Percentiles rank a stretch among this genome's conserved stretches.
These are phyloP conservation scores for Cynanchum wilfordii DNA, from an alignment of 257 asterid species.

Conservation along the genomic window DNA sequence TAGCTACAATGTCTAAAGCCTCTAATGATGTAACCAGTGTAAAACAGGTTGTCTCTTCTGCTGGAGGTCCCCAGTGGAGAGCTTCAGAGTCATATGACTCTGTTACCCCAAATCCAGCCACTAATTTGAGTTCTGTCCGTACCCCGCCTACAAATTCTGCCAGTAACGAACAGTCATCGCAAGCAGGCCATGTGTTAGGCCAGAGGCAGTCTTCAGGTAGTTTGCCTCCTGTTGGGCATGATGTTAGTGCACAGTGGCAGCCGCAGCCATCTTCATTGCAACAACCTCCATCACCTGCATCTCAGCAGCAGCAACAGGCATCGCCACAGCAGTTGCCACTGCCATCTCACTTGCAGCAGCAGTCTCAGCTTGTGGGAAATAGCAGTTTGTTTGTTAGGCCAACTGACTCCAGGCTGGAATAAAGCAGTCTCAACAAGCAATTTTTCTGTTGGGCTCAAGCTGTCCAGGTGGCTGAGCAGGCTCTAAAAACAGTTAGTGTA, in stretches of 20 bases:
- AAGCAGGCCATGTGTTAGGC: slow-evolving; percentile 43
- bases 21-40: slow-evolving; percentile 35
- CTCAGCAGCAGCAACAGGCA: slow-evolving; percentile 38
- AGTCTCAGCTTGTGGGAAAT: slow-evolving; percentile 56
- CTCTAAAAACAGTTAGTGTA: slow-evolving; percentile 39
- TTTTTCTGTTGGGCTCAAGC: slow-evolving; percentile 28
- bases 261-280: slow-evolving; percentile 42
- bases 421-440: slow-evolving; percentile 27
- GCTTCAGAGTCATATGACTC: slow-evolving; percentile 49
- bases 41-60: slow-evolving; percentile 34
- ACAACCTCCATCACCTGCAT: slow-evolving; percentile 37
- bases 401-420: slow-evolving; percentile 55
- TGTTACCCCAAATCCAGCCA: slow-evolving; percentile 32
- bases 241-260: slow-evolving; percentile 42
- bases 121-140: slow-evolving; percentile 31
- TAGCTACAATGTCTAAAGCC: slow-evolving; percentile 33
- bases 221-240: slow-evolving; percentile 42
- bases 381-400: slow-evolving; percentile 40
- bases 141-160: slow-evolving; percentile 16
- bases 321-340: slow-evolving; percentile 28
- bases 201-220: slow-evolving; percentile 45
- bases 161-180: slow-evolving; percentile 38
- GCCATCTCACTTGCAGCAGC: slow-evolving; percentile 47
- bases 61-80: slow-evolving; percentile 36
- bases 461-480: slow-evolving; percentile 35